These are phyloP conservation scores for Xylaria grammica DNA, from an alignment of 495 filamentous ascomycete genomes.

Conservation along the genomic window DNA sequence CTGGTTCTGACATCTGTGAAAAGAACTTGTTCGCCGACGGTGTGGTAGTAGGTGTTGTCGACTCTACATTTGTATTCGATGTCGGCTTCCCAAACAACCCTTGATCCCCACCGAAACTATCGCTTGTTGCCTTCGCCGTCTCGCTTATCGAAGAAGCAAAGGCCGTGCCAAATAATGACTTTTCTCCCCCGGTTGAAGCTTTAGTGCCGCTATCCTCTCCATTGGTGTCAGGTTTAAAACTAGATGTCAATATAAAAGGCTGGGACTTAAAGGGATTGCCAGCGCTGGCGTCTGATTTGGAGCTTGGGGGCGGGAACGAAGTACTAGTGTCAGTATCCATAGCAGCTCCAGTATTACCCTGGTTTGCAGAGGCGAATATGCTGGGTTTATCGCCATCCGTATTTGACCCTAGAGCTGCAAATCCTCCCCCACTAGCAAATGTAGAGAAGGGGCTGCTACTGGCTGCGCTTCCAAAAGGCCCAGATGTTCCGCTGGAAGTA, in stretches of 20 bases:
- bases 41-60: constrained; percentile 63
- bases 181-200: constrained; percentile 42
- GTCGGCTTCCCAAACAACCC: constrained; percentile 37
- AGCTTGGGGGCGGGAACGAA: constrained; percentile 49
- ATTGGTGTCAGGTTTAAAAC: constrained; percentile 77
- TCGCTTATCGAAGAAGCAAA: constrained; percentile 61
- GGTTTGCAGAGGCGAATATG: constrained; percentile 57
- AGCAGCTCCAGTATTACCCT: constrained; percentile 42
- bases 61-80: constrained; percentile 41
- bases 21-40: constrained; percentile 55
- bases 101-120: constrained; percentile 25
- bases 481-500: constrained; percentile 20
- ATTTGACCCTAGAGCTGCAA: constrained; percentile 50
- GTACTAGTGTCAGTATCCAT: constrained; percentile 45
- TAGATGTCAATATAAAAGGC: constrained; percentile 75
- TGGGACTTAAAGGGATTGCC: constrained; percentile 59
- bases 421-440: constrained; percentile 64
- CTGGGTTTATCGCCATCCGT: constrained; percentile 40
- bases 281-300: constrained; percentile 45
- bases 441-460: constrained; percentile 57
- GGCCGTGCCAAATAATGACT: constrained; percentile 60
- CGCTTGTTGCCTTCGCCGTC: constrained; percentile 42
- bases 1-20: constrained; percentile 22
- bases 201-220: constrained; percentile 63
- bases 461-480: constrained; percentile 38